These are phyloP conservation scores for Lasiodiplodia theobromae DNA, from an alignment of 2,329 filamentous ascomycete genomes.

Conservation along the genomic window DNA sequence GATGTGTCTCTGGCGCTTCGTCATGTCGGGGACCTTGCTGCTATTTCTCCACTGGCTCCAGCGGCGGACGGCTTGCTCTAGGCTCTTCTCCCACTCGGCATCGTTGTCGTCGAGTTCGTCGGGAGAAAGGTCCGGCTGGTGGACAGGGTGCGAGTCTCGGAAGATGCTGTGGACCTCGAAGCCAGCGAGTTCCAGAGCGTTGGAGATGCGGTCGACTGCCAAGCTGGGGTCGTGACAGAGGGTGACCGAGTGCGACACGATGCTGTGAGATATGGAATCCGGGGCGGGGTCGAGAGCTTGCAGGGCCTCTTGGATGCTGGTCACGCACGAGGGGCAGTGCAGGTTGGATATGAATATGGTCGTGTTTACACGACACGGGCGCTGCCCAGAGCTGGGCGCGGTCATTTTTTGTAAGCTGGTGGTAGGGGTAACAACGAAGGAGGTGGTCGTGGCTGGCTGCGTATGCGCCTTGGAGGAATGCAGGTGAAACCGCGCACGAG, in stretches of 20 bases:
- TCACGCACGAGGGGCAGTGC: constrained; percentile 79
- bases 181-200: constrained; percentile 62
- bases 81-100: constrained; percentile 42
- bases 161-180: constrained; percentile 65
- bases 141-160: constrained; percentile 39
- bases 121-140: constrained; percentile 16
- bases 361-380: constrained; percentile 47
- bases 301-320: constrained; percentile 68
- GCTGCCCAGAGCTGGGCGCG: constrained; percentile 29
- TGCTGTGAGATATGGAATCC: constrained; percentile 70
- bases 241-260: constrained; percentile 74
- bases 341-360: constrained; percentile 75
- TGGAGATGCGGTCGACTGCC: constrained; percentile 49
- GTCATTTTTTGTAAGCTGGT: constrained; percentile 20
- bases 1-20: constrained; percentile 42
- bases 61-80: constrained; percentile 44
- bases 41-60: constrained; percentile 37
- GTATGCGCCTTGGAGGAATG: constrained; percentile 14
- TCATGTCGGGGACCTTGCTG: constrained; percentile 36
- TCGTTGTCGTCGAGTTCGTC: constrained; percentile 27
- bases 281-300: constrained; percentile 56
- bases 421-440: constrained; percentile 34
- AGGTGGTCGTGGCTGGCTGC: constrained; percentile 1
- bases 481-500: constrained; percentile 13
- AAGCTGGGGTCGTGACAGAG: constrained; percentile 60